Evolutionary conservation across 495 filamentous ascomycete genomes (phyloP).

Genomic region (Penicillium canariense): DNA sequence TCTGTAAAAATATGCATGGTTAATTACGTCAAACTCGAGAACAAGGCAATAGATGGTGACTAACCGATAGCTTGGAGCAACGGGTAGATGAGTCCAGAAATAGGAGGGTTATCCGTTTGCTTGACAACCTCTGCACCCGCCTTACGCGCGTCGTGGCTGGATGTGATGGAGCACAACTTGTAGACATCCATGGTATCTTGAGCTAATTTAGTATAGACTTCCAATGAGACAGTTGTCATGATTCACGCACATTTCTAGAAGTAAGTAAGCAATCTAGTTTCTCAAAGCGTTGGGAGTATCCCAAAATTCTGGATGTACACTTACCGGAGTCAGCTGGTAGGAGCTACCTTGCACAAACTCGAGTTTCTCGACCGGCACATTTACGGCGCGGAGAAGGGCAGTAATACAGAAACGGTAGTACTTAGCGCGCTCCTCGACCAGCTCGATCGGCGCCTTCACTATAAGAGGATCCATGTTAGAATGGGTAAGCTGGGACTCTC

Average conservation of each 20-base stretch:
- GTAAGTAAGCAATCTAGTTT: no score
- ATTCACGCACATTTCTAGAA: no score
- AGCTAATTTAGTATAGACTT: no score
- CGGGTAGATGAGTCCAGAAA: slow-evolving; percentile 77
- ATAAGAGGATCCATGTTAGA: no score
- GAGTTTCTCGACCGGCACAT: slow-evolving; percentile 72
- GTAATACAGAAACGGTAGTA: slow-evolving; percentile 71
- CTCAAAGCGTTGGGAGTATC: no score
- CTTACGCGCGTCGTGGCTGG: slow-evolving; percentile 65
- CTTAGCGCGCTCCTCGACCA: slow-evolving; percentile 73
- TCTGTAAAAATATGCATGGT: no score
- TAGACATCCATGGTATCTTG: slow-evolving; percentile 47
- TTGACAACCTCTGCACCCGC: slow-evolving; percentile 93
- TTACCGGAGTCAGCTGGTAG: slow-evolving; percentile 65
- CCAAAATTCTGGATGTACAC: no score
- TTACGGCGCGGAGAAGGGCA: slow-evolving; percentile 63
- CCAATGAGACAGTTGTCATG: no score
- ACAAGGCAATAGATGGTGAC: slow-evolving; percentile 33
- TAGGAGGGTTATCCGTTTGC: slow-evolving; percentile 69
- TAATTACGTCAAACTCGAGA: not conserved
- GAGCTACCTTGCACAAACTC: slow-evolving; percentile 80
- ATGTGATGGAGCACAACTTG: slow-evolving; percentile 34
- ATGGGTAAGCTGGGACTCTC: no score
- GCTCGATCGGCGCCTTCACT: slow-evolving; percentile 77
- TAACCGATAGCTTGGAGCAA: slow-evolving; percentile 81